Evolutionary conservation across 495 filamentous ascomycete genomes (phyloP), one percentile per base, ranked within the genome.

Genomic region (Antarctomyces pellizariae): DNA sequence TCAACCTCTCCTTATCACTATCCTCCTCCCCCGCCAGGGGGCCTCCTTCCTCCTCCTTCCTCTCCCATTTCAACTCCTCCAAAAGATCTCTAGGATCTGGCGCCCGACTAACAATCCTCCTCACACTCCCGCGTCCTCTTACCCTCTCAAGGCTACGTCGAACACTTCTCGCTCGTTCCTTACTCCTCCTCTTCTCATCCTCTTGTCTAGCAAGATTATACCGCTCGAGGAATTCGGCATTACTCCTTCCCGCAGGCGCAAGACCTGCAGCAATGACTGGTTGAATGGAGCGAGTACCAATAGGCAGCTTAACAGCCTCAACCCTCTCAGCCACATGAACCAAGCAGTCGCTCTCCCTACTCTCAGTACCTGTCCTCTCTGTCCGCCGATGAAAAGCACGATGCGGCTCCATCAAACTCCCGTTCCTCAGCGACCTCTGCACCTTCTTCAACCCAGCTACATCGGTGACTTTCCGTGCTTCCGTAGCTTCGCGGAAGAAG

Each of bases 21-120:
- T 21, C 19, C 10, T 21, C 19, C 19, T 21, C 19, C 6, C 7
- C 19, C 19, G 19, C 19, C 24, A 64, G 30, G 14, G 51, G 50
- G 4, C 9, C 28, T 21, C 14, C 8, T 24, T 30, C 4, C 17
- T 27, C 35, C 7, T 11, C 26, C 34, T 7, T 13, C 17, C 16
- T 28, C 26, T 36, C 24, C 25, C 32, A 33, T 16, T 25, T 30
- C 10, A 35, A 32, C 14, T 34, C 38, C 7, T 33, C 35, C 14
- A 38, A 11, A 14, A 36, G 4, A 16, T 18, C 11, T 11, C 18
- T 15, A 14, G 28, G 2, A 5, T 11, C 32, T 9, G 25, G 4
- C 19, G 3, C 23, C 14, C 0, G 29, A 27, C 13, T 31, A 18
- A 20, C 38, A 33, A 7, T 18, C 24, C 1, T 42, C 29, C 12